Conservation (phyloP, 2,329 filamentous ascomycete species). For the Tolypocladium nubicola region DNA sequence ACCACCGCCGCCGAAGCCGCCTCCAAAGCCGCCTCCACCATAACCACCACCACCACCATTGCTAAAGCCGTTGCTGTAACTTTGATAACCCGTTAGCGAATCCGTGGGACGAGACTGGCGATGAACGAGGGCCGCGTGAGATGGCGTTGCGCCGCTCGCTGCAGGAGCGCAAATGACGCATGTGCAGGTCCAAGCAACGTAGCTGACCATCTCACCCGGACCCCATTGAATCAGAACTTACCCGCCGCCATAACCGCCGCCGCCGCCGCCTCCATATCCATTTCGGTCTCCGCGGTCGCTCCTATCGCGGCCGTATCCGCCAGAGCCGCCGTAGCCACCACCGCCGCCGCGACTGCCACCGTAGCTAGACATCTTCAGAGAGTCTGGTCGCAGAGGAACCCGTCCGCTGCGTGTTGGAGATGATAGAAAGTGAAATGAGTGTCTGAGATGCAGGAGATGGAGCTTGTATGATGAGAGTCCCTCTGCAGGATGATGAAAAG, state of each 20-base stretch:
- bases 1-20: constrained; percentile 37
- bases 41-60: constrained; percentile 24
- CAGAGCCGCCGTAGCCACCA: constrained; percentile 17
- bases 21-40: constrained; percentile 25
- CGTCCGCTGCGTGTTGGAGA: constrained; percentile 4
- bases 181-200: background rate
- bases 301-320: constrained; percentile 31
- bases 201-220: background rate
- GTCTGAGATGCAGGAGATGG: background rate
- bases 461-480: background rate
- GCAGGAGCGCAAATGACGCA: background rate
- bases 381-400: constrained; percentile 4
- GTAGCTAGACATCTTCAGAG: constrained; percentile 35
- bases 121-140: background rate
- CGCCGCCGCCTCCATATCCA: constrained; percentile 22
- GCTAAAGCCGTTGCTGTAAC: constrained; percentile 30
- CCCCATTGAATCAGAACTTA: constrained; percentile 15
- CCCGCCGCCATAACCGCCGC: constrained; percentile 24
- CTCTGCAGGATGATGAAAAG: constrained; percentile 14
- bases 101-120: constrained; percentile 2
- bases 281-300: constrained; percentile 34
- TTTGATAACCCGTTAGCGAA: constrained; percentile 26
- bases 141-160: background rate
- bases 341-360: constrained; percentile 17
- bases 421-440: background rate